phyloP scores from a whole-genome alignment of 768 basidiomycete genomes.

The Xerocomellus amylosporus region DNA sequence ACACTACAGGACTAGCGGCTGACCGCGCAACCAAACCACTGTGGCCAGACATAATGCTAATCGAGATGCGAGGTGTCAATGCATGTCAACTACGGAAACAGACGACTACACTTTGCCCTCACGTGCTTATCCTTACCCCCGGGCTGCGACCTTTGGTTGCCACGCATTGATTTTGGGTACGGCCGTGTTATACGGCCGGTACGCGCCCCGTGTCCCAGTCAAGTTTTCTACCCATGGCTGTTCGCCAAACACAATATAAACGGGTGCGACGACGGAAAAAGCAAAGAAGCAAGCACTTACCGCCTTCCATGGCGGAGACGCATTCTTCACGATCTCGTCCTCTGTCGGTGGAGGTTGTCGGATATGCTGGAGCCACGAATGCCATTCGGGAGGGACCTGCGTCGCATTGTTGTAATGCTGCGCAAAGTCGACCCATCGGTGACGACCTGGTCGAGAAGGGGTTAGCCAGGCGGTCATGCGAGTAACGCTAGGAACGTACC shows the following conservation, averaged over 20 bases:
- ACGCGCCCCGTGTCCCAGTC: slow-evolving; percentile 91
- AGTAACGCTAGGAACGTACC: slow-evolving; percentile 44
- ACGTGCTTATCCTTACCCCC: slow-evolving; percentile 31
- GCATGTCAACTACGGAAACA: too few relatives aligned
- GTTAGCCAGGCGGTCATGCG: neutral
- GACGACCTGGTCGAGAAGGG: slow-evolving; percentile 59
- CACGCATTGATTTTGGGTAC: slow-evolving; percentile 80
- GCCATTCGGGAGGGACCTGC: slow-evolving; percentile 96
- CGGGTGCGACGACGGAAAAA: neutral
- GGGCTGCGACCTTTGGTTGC: slow-evolving; percentile 68
- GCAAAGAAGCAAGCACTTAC: slow-evolving; percentile 47
- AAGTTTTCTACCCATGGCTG: slow-evolving; percentile 86
- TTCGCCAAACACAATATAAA: slow-evolving; percentile 1
- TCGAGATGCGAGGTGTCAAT: too few relatives aligned
- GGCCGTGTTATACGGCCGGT: slow-evolving; percentile 83
- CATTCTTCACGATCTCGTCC: slow-evolving; percentile 67
- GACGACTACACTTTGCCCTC: neutral
- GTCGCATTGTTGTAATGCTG: slow-evolving; percentile 92
- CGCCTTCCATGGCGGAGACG: slow-evolving; percentile 77
- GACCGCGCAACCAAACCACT: too few relatives aligned
- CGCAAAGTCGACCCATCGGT: slow-evolving; percentile 93
- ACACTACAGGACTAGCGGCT: slow-evolving; percentile 22
- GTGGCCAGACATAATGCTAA: too few relatives aligned
- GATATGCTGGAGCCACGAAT: slow-evolving; percentile 92
- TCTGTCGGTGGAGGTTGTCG: slow-evolving; percentile 76